Evolutionary conservation across 192 early-diverging fungal genomes (phyloP).

Genomic region (Chytriomyces confervae): DNA sequence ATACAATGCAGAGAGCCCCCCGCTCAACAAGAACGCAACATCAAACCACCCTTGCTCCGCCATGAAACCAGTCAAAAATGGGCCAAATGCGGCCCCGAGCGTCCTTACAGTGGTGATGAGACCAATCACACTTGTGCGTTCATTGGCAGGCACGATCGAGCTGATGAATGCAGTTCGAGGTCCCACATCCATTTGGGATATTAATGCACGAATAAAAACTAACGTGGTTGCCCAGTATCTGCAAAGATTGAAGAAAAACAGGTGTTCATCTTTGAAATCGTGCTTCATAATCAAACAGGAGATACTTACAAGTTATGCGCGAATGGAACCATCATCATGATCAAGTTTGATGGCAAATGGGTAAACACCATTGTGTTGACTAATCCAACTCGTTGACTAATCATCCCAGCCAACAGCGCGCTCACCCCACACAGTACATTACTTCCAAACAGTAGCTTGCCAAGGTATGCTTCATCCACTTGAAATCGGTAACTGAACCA

Average conservation of each 20-base stretch:
- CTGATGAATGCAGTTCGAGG: constrained; percentile 35
- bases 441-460: constrained; percentile 28
- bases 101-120: constrained; percentile 31
- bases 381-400: constrained; percentile 26
- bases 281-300: not conserved
- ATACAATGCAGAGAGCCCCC: constrained; percentile 26
- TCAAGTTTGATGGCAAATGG: constrained; percentile 35
- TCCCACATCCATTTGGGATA: constrained; percentile 35
- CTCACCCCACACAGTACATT: constrained; percentile 32
- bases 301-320: constrained; percentile 16
- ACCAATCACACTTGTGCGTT: constrained; percentile 35
- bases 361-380: constrained; percentile 43
- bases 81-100: constrained; percentile 29
- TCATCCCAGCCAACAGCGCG: constrained; percentile 20
- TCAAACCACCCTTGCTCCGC: constrained; percentile 30
- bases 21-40: constrained; percentile 25
- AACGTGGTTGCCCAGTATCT: constrained; percentile 17
- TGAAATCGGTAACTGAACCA: constrained; percentile 35
- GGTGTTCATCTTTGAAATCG: too few species aligned
- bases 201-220: constrained; percentile 27
- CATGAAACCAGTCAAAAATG: constrained; percentile 32
- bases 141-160: constrained; percentile 18
- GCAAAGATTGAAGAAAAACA: too few species aligned
- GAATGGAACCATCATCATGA: constrained; percentile 37
- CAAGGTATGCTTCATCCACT: constrained; percentile 34